Evolutionary conservation across 257 asterid genomes (phyloP).

Genomic region (Plantago elongata): DNA sequence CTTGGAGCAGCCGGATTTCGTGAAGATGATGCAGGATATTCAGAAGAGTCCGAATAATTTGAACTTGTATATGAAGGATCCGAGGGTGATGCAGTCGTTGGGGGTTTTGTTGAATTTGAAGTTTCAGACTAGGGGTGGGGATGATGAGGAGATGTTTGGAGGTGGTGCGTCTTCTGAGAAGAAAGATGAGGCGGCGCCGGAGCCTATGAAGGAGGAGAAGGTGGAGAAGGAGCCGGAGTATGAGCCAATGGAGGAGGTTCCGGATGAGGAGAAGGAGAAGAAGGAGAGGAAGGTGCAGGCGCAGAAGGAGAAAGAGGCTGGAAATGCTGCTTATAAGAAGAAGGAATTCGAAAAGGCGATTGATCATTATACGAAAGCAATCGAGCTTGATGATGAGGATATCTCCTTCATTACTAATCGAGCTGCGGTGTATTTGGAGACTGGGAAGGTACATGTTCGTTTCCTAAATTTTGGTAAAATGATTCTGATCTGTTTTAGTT

Average conservation of each 20-base stretch:
- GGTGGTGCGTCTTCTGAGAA: not conserved
- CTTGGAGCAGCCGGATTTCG: constrained; percentile 76
- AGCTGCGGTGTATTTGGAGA: constrained; percentile 93
- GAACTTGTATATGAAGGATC: constrained; percentile 69
- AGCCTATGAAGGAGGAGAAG: constrained; percentile 47
- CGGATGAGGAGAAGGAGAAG: constrained; percentile 50
- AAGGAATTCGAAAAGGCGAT: constrained; percentile 87
- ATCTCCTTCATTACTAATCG: constrained; percentile 84
- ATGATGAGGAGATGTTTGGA: constrained; percentile 42
- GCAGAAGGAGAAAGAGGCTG: constrained; percentile 78
- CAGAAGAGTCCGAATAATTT: constrained; percentile 67
- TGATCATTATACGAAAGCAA: constrained; percentile 63
- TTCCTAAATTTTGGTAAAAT: not conserved
- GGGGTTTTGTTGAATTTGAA: constrained; percentile 70
- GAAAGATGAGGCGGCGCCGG: constrained; percentile 36
- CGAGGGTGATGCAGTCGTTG: constrained; percentile 80
- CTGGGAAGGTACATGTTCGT: constrained; percentile 62
- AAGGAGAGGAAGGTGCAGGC: constrained; percentile 55
- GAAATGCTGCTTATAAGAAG: constrained; percentile 86
- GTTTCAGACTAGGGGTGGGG: constrained; percentile 50
- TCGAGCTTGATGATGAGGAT: constrained; percentile 71
- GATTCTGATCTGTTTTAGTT: not conserved
- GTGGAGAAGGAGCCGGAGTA: constrained; percentile 36
- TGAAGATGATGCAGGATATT: constrained; percentile 79
- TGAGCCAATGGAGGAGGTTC: constrained; percentile 53